Percentiles rank a stretch among this genome's conserved stretches.
Evolutionary conservation across 257 asterid genomes (phyloP).

Genomic region (Coffea eugenioides): DNA sequence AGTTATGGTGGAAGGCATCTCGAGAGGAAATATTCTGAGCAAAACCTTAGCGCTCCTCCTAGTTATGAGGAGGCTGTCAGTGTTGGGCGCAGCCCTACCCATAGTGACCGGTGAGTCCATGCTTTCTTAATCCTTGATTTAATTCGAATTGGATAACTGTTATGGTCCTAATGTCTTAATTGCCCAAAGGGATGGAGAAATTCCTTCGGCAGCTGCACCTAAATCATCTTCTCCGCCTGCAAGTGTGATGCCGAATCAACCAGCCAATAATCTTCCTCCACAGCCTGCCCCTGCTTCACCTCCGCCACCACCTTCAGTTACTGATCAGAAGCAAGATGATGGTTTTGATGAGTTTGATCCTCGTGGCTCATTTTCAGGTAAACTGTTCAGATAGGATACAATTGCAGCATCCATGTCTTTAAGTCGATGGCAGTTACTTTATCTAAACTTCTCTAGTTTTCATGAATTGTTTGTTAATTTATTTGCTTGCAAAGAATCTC

Average conservation of each 20-base stretch:
- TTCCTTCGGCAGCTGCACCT: constrained; percentile 58
- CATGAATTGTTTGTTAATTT: neutral
- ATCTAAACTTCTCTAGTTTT: neutral
- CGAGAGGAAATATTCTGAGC: constrained; percentile 65
- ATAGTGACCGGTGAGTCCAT: constrained; percentile 58
- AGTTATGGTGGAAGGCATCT: constrained; percentile 43
- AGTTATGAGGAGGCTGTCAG: constrained; percentile 81
- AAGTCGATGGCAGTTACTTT: neutral
- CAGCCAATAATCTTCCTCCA: constrained; percentile 34
- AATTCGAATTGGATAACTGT: constrained; percentile 20
- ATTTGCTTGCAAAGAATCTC: neutral
- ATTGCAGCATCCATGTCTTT: neutral
- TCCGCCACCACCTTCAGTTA: constrained; percentile 46
- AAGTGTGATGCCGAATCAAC: constrained; percentile 52
- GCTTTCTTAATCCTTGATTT: constrained; percentile 17
- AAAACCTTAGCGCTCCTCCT: constrained; percentile 74
- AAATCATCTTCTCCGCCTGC: constrained; percentile 56
- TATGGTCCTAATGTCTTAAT: constrained; percentile 25
- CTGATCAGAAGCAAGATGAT: constrained; percentile 44
- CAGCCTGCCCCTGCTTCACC: constrained; percentile 49
- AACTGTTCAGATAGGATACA: constrained; percentile 6
- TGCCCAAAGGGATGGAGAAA: constrained; percentile 64
- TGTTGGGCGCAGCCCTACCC: constrained; percentile 66
- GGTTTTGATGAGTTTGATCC: constrained; percentile 96
- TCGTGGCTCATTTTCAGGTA: constrained; percentile 81